These are phyloP conservation scores for Psilocybe tampanensis DNA, from an alignment of 768 basidiomycete species.

Conservation along the genomic window DNA sequence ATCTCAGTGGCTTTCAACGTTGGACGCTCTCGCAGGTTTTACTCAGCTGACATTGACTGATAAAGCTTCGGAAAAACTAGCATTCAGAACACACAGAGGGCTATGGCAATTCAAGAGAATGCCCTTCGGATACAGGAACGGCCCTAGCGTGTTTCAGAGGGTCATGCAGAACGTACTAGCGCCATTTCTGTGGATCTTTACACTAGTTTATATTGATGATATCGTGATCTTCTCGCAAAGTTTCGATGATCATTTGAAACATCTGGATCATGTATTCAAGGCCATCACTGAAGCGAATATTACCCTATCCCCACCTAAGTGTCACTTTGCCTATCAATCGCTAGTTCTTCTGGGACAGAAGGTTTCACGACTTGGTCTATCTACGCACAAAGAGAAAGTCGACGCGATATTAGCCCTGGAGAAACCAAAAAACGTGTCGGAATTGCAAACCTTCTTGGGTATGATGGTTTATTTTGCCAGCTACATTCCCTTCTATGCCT, in stretches of 20 bases:
- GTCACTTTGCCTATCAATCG: slow-evolving; percentile 30
- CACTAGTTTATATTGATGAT: slow-evolving; percentile 45
- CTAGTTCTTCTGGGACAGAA: slow-evolving; percentile 20
- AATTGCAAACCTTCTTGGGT: slow-evolving; percentile 26
- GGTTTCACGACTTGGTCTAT: slow-evolving; percentile 33
- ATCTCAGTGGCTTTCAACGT: slow-evolving; percentile 29
- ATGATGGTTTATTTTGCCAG: slow-evolving; percentile 3
- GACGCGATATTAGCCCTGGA: slow-evolving; percentile 29
- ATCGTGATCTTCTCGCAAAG: slow-evolving; percentile 35
- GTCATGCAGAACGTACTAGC: slow-evolving; percentile 40
- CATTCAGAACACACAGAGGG: slow-evolving; percentile 39
- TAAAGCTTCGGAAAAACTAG: slow-evolving; percentile 1
- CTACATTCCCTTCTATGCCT: slow-evolving; percentile 5
- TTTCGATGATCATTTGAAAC: slow-evolving; percentile 31
- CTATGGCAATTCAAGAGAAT: slow-evolving; percentile 40
- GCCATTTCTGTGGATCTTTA: slow-evolving; percentile 39
- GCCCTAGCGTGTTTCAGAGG: slow-evolving; percentile 41
- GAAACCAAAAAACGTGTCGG: slow-evolving; percentile 19
- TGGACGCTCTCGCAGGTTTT: slow-evolving; percentile 35
- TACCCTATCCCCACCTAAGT: slow-evolving; percentile 35
- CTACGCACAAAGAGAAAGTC: slow-evolving; percentile 36
- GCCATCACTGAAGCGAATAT: slow-evolving; percentile 28
- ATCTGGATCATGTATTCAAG: slow-evolving; percentile 29
- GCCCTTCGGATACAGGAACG: slow-evolving; percentile 40
- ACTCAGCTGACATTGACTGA: slow-evolving; percentile 26